phyloP scores from a whole-genome alignment of 345 rosid genomes.

The Sisymbrium irio region DNA sequence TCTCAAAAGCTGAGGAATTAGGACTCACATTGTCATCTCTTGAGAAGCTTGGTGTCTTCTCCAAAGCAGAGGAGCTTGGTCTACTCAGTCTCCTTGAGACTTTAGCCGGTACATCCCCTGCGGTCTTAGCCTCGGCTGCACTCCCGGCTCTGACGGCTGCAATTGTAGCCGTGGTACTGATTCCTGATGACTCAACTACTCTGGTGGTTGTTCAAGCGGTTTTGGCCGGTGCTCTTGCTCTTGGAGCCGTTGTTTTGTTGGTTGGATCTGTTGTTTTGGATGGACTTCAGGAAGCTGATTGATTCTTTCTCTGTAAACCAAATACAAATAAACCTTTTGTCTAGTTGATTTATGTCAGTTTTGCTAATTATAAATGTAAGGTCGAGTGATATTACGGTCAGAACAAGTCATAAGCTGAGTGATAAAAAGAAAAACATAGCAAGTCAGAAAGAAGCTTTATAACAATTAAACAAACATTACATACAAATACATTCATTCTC shows the following conservation, averaged over 20 bases:
- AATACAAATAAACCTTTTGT: neutral
- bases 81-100: slow-evolving; percentile 79
- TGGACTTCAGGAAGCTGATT: slow-evolving; percentile 89
- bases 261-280: slow-evolving; percentile 75
- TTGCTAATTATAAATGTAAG: slow-evolving; percentile 4
- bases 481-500: slow-evolving; percentile 26
- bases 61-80: slow-evolving; percentile 91
- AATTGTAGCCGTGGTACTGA: slow-evolving; percentile 54
- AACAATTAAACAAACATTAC: slow-evolving; percentile 33
- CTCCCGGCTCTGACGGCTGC: slow-evolving; percentile 80
- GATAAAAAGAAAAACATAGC: neutral
- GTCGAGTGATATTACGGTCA: slow-evolving; percentile 1
- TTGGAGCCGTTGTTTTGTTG: slow-evolving; percentile 69
- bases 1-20: slow-evolving; percentile 75
- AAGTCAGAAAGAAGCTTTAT: slow-evolving; percentile 7
- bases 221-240: slow-evolving; percentile 60
- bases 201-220: slow-evolving; percentile 64
- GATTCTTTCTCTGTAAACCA: slow-evolving; percentile 27
- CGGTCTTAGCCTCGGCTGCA: slow-evolving; percentile 70
- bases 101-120: slow-evolving; percentile 54
- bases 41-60: slow-evolving; percentile 78
- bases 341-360: slow-evolving; percentile 3
- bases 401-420: slow-evolving; percentile 1
- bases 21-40: slow-evolving; percentile 82
- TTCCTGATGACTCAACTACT: slow-evolving; percentile 79